Percentiles rank a stretch among this genome's conserved stretches.
Evolutionary conservation across 1,139 yeast genomes (phyloP).

Genomic region (Hyphopichia wangnamkhiaoensis): DNA sequence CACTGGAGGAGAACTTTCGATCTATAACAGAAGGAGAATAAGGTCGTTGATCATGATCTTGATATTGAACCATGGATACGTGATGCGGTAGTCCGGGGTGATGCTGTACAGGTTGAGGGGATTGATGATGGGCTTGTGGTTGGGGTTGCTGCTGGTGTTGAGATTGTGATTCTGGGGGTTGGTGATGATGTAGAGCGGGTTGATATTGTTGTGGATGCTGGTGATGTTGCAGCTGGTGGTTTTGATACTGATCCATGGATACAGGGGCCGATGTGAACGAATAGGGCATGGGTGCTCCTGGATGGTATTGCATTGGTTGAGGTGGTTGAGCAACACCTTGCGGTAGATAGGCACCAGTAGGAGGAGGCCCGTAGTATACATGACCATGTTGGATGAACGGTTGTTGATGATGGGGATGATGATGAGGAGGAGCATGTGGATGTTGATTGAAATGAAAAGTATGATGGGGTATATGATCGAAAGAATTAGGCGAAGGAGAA

Average conservation of each 20-base stretch:
- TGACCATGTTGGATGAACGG: constrained; percentile 16
- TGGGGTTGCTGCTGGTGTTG: constrained; percentile 4
- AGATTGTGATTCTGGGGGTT: constrained; percentile 8
- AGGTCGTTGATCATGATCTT: constrained; percentile 7
- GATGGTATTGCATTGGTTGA: constrained; percentile 12
- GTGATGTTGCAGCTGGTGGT: constrained; percentile 8
- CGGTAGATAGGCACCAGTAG: no score
- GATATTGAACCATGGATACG: constrained; percentile 5
- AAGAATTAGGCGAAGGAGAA: constrained; percentile 13
- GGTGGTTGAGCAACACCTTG: constrained; percentile 10
- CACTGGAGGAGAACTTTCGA: neutral
- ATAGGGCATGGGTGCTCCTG: constrained; percentile 6
- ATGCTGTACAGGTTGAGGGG: constrained; percentile 4
- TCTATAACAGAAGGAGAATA: neutral
- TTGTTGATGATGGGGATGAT: constrained; percentile 11
- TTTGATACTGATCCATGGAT: neutral
- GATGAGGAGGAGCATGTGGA: constrained; percentile 8
- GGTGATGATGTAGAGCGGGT: constrained; percentile 3
- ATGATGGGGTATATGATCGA: constrained; percentile 8
- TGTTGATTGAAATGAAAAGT: constrained; percentile 12
- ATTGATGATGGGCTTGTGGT: constrained; percentile 6
- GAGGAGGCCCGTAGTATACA: constrained; percentile 5
- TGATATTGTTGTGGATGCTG: constrained; percentile 5
- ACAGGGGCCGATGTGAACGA: neutral
- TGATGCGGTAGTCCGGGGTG: neutral